Conservation (phyloP, 768 basidiomycete genomes). For the Tylopilus sp. region DNA sequence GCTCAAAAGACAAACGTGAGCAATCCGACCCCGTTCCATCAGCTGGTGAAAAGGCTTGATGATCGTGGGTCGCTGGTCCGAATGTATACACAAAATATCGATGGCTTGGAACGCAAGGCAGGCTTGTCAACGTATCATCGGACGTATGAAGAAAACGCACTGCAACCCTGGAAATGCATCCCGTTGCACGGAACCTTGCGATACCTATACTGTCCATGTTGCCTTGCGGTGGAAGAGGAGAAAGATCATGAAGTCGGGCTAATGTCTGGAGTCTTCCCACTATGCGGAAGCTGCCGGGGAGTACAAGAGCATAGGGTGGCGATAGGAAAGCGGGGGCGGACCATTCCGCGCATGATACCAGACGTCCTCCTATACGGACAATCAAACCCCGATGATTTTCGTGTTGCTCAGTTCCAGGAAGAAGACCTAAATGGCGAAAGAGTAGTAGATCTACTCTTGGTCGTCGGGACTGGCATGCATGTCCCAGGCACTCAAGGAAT, state of each 20-base stretch:
- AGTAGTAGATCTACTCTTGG: too few species aligned
- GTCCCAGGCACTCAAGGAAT: background rate
- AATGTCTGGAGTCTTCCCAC: too few species aligned
- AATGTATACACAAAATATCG: constrained; percentile 14
- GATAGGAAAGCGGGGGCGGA: too few species aligned
- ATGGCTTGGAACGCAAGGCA: constrained; percentile 8
- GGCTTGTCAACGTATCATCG: constrained; percentile 8
- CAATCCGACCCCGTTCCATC: constrained; percentile 7
- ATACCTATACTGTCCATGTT: constrained; percentile 7
- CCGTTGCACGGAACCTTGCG: constrained; percentile 7
- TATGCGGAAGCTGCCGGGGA: too few species aligned
- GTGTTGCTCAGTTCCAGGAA: too few species aligned
- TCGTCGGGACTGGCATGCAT: too few species aligned
- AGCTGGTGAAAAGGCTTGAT: constrained; percentile 7
- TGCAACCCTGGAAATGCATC: background rate
- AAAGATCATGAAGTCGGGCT: too few species aligned
- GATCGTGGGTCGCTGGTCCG: constrained; percentile 1
- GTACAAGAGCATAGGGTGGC: too few species aligned
- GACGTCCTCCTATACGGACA: too few species aligned
- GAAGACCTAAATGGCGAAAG: too few species aligned
- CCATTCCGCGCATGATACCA: too few species aligned
- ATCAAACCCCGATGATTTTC: too few species aligned
- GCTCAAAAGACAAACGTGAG: background rate
- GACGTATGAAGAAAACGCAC: background rate
- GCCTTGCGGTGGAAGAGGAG: background rate